Base-by-base conservation (phyloP, 1,284 basidiomycete species). In the Volvariella volvacea region DNA sequence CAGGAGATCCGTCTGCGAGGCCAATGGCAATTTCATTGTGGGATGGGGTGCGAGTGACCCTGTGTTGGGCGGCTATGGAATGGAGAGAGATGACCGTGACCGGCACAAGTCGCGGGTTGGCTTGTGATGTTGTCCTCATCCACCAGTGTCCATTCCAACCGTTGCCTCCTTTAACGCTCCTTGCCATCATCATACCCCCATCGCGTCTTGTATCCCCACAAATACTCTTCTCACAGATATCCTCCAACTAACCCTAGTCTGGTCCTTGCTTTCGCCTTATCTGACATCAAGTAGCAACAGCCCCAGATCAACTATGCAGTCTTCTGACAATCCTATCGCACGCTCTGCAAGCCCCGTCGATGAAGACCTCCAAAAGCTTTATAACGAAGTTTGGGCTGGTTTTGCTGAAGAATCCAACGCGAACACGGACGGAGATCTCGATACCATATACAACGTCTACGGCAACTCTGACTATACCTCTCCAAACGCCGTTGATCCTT, bases 371-470 rank as follows among this genome's bases (percentile, higher is more conserved):
- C 76, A 80, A 51, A 68, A 71, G 50, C 73, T 87, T 41, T 87
- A 86, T 61, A 76, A 83, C 48, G 78, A 83, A 62, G 82, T 87
- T 19, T 79, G 79, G 70, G 76, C 74, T 22, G 74, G 74, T 41
- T 87, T 82, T 56, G 63, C 68, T 25, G 73, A 76, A 22, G 65
- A 67, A 22, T 43, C 47, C 2, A 44, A 52, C 14, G 41, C 48
- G 16, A 40, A 48, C 32, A 43, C 55, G 10, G 56, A 63, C 32
- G 58, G 55, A 22, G 57, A 64, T 50, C 44, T 64, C 37, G 62
- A 65, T 44, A 61, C 60, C 50, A 59, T 63, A 39, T 66, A 65
- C 50, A 60, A 51, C 34, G 58, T 53, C n/a, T 63, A 65, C 51
- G 52, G 54, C 43, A 60, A 58, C 30, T 47, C 48, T 41, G 47